Evolutionary conservation across 768 basidiomycete genomes (phyloP).

Genomic region (Serendipita indica): DNA sequence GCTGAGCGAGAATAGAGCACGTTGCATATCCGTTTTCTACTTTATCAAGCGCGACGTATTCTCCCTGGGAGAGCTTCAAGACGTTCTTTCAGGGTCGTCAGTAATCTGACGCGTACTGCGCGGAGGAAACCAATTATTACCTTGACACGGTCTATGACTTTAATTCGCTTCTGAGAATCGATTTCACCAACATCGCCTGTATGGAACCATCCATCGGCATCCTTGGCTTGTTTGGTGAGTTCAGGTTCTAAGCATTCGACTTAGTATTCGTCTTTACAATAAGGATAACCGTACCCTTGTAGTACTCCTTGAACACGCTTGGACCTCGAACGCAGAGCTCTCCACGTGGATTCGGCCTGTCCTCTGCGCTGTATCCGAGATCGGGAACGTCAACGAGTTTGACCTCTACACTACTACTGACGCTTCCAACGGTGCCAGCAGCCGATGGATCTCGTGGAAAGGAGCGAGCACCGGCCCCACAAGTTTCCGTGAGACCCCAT

Average conservation of each 20-base stretch:
- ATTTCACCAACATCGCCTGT: conserved; percentile 81
- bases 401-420: conserved; percentile 32
- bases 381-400: conserved; percentile 83
- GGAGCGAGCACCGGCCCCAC: conserved; percentile 43
- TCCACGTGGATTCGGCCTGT: conserved; percentile 82
- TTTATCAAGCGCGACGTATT: conserved; percentile 96
- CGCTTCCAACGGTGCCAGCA: conserved; percentile 62
- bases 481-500: conserved; percentile 84
- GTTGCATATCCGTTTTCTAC: conserved; percentile 69
- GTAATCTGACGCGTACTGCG: neutral
- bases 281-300: conserved; percentile 42
- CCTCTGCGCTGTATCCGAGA: conserved; percentile 77
- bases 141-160: conserved; percentile 92
- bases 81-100: conserved; percentile 51
- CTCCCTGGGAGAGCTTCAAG: conserved; percentile 95
- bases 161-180: conserved; percentile 63
- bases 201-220: conserved; percentile 83
- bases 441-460: conserved; percentile 45
- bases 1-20: conserved; percentile 54
- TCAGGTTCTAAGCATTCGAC: conserved; percentile 43
- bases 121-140: conserved; percentile 28
- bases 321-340: conserved; percentile 64
- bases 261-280: conserved; percentile 9
- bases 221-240: conserved; percentile 66
- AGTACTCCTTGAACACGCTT: conserved; percentile 52